A percentile compares a stretch with the other conserved stretches of the same genome.
These are phyloP conservation scores for Astrocystis sublimbata DNA, from an alignment of 495 filamentous ascomycete genomes.

Conservation along the genomic window DNA sequence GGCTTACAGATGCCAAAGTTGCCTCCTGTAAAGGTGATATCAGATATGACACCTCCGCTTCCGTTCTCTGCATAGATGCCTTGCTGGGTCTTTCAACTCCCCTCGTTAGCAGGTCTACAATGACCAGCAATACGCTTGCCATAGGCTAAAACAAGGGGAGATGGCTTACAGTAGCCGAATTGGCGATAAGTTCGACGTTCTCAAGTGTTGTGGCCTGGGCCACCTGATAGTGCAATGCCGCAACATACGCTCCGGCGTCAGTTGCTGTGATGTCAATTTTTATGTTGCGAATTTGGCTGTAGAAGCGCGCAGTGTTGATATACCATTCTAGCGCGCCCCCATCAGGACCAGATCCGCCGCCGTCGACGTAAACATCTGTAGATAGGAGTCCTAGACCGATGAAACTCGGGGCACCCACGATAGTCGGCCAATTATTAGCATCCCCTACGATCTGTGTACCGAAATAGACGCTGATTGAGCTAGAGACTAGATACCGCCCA, in stretches of 20 bases:
- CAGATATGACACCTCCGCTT: conserved; percentile 64
- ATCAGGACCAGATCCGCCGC: conserved; percentile 28
- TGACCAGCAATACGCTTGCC: background rate
- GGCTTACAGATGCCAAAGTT: conserved; percentile 13
- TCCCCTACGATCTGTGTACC: conserved; percentile 63
- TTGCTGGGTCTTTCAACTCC: conserved; percentile 1
- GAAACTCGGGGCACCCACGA: conserved; percentile 61
- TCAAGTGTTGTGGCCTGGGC: conserved; percentile 71
- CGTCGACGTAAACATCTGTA: conserved; percentile 58
- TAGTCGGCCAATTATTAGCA: conserved; percentile 51
- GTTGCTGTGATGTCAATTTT: conserved; percentile 65
- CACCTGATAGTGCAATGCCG: conserved; percentile 72
- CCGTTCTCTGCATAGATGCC: conserved; percentile 76
- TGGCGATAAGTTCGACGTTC: conserved; percentile 64
- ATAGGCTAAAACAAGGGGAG: background rate
- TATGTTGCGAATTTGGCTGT: conserved; percentile 72
- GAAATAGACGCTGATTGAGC: conserved; percentile 55
- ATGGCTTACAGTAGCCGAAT: conserved; percentile 10
- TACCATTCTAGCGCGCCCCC: conserved; percentile 53
- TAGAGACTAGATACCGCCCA: conserved; percentile 57
- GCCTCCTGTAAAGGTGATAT: conserved; percentile 66
- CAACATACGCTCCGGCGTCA: conserved; percentile 29
- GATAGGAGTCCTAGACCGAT: conserved; percentile 69
- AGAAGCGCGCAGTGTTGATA: conserved; percentile 74
- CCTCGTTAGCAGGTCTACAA: background rate